Base-by-base conservation (phyloP, 225 moss, liverwort and hornwort genomes). In the Neckera pumila region DNA sequence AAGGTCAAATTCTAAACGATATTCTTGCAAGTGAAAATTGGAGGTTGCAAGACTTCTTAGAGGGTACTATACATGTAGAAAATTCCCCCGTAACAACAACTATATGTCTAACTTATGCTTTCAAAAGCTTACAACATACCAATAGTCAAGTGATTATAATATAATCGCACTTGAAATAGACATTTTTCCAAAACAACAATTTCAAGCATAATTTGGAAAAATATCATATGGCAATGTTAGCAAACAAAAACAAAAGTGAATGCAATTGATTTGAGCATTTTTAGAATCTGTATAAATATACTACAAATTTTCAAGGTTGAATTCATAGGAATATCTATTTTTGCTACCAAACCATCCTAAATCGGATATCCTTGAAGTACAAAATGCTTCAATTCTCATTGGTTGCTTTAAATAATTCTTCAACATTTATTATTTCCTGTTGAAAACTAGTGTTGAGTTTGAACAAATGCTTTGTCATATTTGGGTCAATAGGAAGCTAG, bases 401-500 rank as follows among this genome's bases (percentile, higher is more conserved):
- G 7, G 4, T 51, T 76, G 34, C 76, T 76, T 76, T 13, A 51
- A 33, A 51, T 47, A 12, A 21, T 33, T 76, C 21, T 51, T 51
- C 22, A 51, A 51, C 3, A 51, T 51, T 0, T 2, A 76, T 19
- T 76, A 5, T 21, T 33, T 19, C 33, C 1, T 76, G 31, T 51
- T 51, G 8, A 76, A 49, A 49, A 19, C 17, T 11, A 76, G 8
- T 33, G 1, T 33, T 75, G 49, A 43, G 2, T 73, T 30, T 73
- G 17, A 45, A 6, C 9, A 42, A 73, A 72, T 43, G 43, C 10
- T 73, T 73, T 34, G 76, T 34, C 9, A 34, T 77, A 23, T 33
- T 25, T 23, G 23, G 3, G 0, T 77, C 15, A 25, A 76, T 36
- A 3, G 3, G 0, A 51, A 5, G 34, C 0, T 53, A 0, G 1